Conservation (phyloP, 306 rosid species). For the Vigna trinervia region DNA sequence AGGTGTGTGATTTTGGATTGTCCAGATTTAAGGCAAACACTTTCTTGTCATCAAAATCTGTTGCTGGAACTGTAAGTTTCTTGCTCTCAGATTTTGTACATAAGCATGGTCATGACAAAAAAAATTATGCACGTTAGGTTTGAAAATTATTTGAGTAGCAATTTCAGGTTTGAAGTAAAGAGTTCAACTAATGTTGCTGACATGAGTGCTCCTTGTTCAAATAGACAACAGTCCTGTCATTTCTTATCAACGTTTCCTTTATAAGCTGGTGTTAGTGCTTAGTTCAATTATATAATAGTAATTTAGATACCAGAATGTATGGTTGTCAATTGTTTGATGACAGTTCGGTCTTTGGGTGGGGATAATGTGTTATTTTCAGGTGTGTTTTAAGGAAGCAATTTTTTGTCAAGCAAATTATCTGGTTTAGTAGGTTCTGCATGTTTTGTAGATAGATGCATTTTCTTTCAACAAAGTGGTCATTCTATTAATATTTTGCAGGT, state of each 20-base stretch:
- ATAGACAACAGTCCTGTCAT: constrained; percentile 4
- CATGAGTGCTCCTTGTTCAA: constrained; percentile 26
- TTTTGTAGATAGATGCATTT: constrained; percentile 36
- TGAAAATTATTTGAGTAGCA: constrained; percentile 19
- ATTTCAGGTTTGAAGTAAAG: constrained; percentile 24
- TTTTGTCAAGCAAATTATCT: constrained; percentile 20
- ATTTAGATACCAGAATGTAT: constrained; percentile 7
- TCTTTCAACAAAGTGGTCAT: constrained; percentile 41
- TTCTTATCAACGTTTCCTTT: constrained; percentile 5
- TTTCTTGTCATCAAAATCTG: constrained; percentile 90
- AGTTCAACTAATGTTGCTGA: neutral
- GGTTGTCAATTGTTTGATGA: constrained; percentile 22
- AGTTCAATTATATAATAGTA: constrained; percentile 31
- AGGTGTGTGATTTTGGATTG: constrained; percentile 96
- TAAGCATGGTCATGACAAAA: constrained; percentile 9
- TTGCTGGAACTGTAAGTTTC: constrained; percentile 88
- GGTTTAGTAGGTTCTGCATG: constrained; percentile 11
- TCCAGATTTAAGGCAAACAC: constrained; percentile 96
- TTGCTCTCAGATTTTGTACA: constrained; percentile 20
- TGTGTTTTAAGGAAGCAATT: constrained; percentile 14
- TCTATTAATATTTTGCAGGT: constrained; percentile 61
- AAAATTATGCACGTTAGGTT: neutral
- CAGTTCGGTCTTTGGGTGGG: neutral
- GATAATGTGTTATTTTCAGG: constrained; percentile 1
- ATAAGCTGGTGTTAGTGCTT: constrained; percentile 17